phyloP scores from a whole-genome alignment of 106 monocot species.

The Dendrobium officinale region DNA sequence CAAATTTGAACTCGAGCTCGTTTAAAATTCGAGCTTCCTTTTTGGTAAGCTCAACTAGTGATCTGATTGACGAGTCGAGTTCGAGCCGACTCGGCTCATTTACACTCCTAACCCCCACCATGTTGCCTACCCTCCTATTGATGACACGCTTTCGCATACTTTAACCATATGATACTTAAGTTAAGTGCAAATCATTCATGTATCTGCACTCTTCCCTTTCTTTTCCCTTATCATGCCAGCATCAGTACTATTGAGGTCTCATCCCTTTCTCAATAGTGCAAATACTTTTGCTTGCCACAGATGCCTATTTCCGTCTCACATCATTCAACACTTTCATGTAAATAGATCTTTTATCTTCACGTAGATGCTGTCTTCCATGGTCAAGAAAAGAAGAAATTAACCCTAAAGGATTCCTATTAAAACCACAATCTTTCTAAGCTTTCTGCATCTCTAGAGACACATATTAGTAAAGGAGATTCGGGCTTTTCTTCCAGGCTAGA shows the following conservation, averaged over 20 bases:
- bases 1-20: too few relatives aligned
- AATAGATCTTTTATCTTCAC: background rate
- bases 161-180: background rate
- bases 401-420: background rate
- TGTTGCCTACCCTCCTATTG: background rate
- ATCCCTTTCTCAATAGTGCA: conserved; percentile 1
- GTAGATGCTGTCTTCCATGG: background rate
- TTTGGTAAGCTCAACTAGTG: too few relatives aligned
- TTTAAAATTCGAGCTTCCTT: too few relatives aligned
- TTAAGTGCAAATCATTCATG: conserved; percentile 3
- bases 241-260: background rate
- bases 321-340: background rate
- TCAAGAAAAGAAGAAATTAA: too few relatives aligned
- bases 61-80: too few relatives aligned
- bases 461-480: background rate
- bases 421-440: background rate
- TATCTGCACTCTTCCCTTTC: background rate
- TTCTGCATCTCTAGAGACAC: background rate
- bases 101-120: too few relatives aligned
- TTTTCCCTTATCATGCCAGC: background rate
- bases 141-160: background rate
- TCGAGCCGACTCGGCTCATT: too few relatives aligned
- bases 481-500: background rate
- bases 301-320: background rate
- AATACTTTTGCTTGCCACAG: background rate